These are phyloP conservation scores for Termitomyces eurrhizus DNA, from an alignment of 768 basidiomycete genomes.

Conservation along the genomic window DNA sequence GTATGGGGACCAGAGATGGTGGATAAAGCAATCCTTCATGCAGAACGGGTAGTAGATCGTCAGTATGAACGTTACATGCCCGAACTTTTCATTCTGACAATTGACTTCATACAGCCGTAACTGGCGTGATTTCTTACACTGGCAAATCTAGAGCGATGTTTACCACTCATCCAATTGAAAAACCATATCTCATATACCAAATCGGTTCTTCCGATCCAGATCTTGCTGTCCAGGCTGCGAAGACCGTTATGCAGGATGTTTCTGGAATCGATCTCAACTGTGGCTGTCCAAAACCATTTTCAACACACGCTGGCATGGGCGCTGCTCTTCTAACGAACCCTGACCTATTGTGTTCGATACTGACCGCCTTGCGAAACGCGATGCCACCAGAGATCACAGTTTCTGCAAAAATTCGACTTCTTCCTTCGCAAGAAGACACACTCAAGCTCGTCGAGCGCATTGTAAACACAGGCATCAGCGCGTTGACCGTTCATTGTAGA, in stretches of 20 bases:
- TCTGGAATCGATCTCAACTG: slow-evolving; percentile 97
- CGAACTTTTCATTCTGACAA: slow-evolving; percentile 10
- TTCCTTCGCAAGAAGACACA: slow-evolving; percentile 85
- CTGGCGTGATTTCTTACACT: slow-evolving; percentile 85
- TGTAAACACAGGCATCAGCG: slow-evolving; percentile 81
- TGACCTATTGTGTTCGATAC: slow-evolving; percentile 85
- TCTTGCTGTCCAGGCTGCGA: slow-evolving; percentile 89
- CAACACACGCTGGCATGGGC: slow-evolving; percentile 93
- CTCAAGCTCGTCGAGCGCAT: slow-evolving; percentile 87
- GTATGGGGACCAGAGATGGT: slow-evolving; percentile 98
- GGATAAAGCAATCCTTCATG: slow-evolving; percentile 91
- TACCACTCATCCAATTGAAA: slow-evolving; percentile 91
- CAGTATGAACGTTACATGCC: slow-evolving; percentile 22
- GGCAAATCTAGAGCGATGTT: slow-evolving; percentile 86
- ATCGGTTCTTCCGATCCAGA: slow-evolving; percentile 89
- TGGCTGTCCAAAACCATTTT: slow-evolving; percentile 96
- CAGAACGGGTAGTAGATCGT: slow-evolving; percentile 86
- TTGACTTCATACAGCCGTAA: slow-evolving; percentile 47
- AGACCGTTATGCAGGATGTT: slow-evolving; percentile 81
- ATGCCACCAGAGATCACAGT: slow-evolving; percentile 80
- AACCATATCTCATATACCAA: slow-evolving; percentile 92
- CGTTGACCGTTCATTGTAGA: slow-evolving; percentile 92
- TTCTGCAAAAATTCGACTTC: slow-evolving; percentile 90
- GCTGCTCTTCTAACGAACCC: slow-evolving; percentile 92
- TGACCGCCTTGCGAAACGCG: slow-evolving; percentile 68